A percentile compares a stretch with the other conserved stretches of the same genome.
Conservation (phyloP, 768 basidiomycete genomes). For the Dioszegia aurantiaca region DNA sequence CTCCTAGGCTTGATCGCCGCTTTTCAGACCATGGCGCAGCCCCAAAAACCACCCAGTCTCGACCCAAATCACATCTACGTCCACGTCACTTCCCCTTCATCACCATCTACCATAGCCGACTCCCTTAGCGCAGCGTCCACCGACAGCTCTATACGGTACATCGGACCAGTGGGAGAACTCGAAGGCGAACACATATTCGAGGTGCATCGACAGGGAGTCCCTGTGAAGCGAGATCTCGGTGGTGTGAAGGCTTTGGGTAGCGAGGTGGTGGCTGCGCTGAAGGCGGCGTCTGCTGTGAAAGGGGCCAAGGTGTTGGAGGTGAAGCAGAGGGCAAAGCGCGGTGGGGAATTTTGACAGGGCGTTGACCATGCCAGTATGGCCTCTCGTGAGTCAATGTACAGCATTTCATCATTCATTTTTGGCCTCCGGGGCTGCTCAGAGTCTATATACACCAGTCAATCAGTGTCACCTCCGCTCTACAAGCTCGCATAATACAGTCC, state of each 20-base stretch:
- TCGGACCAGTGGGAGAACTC: constrained; percentile 43
- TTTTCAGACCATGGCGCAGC: constrained; percentile 12
- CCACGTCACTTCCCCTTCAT: constrained; percentile 30
- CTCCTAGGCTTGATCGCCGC: not conserved
- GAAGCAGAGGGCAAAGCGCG: constrained; percentile 38
- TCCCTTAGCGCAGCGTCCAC: not conserved
- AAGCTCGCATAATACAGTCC: constrained; percentile 15
- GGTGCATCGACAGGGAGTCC: constrained; percentile 11
- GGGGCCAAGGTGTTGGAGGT: constrained; percentile 33
- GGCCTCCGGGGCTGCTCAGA: no score
- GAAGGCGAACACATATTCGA: constrained; percentile 42
- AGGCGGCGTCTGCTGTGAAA: constrained; percentile 29
- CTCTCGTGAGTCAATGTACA: no score
- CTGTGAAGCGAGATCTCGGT: constrained; percentile 20
- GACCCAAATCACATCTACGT: constrained; percentile 34
- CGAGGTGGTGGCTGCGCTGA: constrained; percentile 18
- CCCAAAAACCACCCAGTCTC: constrained; percentile 31
- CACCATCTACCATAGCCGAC: constrained; percentile 11
- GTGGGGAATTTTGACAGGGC: constrained; percentile 23
- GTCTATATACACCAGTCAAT: no score
- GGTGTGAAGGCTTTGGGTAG: not conserved
- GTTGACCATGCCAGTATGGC: no score
- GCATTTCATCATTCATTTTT: no score
- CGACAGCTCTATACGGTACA: constrained; percentile 18
- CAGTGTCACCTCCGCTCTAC: no score